Evolutionary conservation across 2,329 filamentous ascomycete species (phyloP).

Genomic region (Verruconis gallopava): DNA sequence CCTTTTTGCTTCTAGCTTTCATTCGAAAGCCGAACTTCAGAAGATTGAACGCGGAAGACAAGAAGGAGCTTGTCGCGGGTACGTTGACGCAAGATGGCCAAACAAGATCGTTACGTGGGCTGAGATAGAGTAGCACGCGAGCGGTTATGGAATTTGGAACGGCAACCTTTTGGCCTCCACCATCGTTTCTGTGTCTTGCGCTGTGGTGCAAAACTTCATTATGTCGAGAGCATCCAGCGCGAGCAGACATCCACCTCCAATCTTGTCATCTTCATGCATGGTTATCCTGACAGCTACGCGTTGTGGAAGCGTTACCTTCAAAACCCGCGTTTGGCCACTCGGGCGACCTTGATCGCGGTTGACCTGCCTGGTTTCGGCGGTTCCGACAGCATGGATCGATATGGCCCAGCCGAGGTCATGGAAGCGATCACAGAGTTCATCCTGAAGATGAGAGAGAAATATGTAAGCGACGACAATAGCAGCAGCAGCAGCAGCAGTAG

Average conservation of each 20-base stretch:
- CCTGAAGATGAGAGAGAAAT: slow-evolving; percentile 35
- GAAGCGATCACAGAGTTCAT: slow-evolving; percentile 43
- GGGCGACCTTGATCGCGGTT: slow-evolving; percentile 38
- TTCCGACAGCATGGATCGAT: slow-evolving; percentile 37
- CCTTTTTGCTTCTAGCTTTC: slow-evolving; percentile 15
- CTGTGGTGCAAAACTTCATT: slow-evolving; percentile 41
- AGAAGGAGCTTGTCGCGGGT: slow-evolving; percentile 19
- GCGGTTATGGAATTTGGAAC: slow-evolving; percentile 40
- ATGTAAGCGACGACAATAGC: slow-evolving; percentile 15
- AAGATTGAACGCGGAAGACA: slow-evolving; percentile 18
- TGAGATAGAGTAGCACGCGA: slow-evolving; percentile 37
- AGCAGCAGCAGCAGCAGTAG: slow-evolving; percentile 15
- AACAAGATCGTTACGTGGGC: not conserved
- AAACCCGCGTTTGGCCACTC: slow-evolving; percentile 24
- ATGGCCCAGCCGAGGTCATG: slow-evolving; percentile 38
- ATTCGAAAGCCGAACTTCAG: slow-evolving; percentile 19
- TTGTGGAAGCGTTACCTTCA: slow-evolving; percentile 39
- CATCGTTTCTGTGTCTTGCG: slow-evolving; percentile 40
- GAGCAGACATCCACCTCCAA: slow-evolving; percentile 16
- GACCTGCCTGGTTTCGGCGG: slow-evolving; percentile 48
- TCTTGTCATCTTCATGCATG: slow-evolving; percentile 43
- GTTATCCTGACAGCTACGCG: slow-evolving; percentile 46
- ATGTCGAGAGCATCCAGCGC: slow-evolving; percentile 30
- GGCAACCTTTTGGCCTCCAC: slow-evolving; percentile 30
- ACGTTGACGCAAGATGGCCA: slow-evolving; percentile 7